These are phyloP conservation scores for Suhomyces bokatorum DNA, from an alignment of 1,139 yeast species.

Conservation along the genomic window DNA sequence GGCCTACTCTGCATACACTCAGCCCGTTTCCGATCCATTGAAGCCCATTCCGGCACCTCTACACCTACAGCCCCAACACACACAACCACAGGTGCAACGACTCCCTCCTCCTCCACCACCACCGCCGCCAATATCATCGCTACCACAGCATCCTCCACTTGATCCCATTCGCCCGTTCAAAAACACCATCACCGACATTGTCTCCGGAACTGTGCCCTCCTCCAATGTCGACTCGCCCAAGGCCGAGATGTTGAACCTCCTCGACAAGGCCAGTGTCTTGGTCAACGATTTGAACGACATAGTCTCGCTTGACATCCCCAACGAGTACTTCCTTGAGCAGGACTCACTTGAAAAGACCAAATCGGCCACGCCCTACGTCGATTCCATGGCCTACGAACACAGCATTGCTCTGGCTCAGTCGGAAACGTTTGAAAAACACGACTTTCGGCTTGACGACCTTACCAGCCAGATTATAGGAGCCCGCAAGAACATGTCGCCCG, in stretches of 20 bases:
- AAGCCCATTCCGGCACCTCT: no score
- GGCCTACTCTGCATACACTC: no score
- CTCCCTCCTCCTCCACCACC: no score
- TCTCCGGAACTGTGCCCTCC: conserved; percentile 20
- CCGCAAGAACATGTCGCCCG: conserved; percentile 2
- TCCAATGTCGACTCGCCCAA: conserved; percentile 8
- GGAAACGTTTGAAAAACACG: conserved; percentile 11
- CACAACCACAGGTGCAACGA: no score
- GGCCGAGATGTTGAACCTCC: conserved; percentile 28
- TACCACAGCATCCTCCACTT: neutral
- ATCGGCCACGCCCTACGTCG: neutral
- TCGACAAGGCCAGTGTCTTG: conserved; percentile 52
- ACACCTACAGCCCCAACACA: no score
- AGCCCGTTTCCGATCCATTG: no score
- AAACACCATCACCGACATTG: conserved; percentile 22
- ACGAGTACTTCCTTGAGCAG: conserved; percentile 4
- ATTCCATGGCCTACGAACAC: conserved; percentile 1
- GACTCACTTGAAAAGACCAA: neutral
- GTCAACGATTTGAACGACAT: conserved; percentile 52
- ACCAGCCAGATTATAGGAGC: conserved; percentile 9
- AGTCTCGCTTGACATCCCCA: conserved; percentile 19
- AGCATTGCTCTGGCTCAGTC: conserved; percentile 9
- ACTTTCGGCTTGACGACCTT: conserved; percentile 12
- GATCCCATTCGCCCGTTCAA: neutral
- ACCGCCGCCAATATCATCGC: no score